Conservation (phyloP, 768 basidiomycete species). For the Auriscalpium microsporum region DNA sequence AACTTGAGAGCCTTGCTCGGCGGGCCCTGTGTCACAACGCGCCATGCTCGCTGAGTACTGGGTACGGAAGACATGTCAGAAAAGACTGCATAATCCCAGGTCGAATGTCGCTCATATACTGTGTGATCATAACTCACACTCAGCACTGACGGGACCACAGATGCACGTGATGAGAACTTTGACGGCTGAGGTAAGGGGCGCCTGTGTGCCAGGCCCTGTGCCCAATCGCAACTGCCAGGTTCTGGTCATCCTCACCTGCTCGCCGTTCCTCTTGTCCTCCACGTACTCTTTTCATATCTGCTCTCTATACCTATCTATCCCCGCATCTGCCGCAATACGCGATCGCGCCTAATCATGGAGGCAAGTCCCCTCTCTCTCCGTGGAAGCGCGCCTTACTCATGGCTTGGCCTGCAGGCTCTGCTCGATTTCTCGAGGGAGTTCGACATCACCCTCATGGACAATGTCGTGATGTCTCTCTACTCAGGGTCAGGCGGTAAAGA, state of each 20-base stretch:
- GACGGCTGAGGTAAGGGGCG: no score
- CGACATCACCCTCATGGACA: constrained; percentile 88
- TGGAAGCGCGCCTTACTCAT: constrained; percentile 7
- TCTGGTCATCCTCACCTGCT: neutral
- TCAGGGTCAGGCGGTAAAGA: constrained; percentile 68
- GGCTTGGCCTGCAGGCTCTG: constrained; percentile 51
- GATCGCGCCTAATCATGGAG: constrained; percentile 9
- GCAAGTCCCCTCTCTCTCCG: neutral
- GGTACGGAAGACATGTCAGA: neutral
- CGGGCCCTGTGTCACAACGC: constrained; percentile 18
- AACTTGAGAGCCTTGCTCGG: constrained; percentile 24
- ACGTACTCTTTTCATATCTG: neutral
- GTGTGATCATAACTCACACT: no score
- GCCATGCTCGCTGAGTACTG: constrained; percentile 19
- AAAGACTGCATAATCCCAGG: neutral
- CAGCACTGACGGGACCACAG: no score
- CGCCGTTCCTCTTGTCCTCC: neutral
- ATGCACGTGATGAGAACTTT: no score
- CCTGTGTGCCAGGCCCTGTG: neutral
- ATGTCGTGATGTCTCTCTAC: constrained; percentile 89
- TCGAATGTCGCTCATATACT: neutral
- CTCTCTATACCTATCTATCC: neutral
- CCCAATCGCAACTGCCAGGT: neutral
- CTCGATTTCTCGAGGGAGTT: constrained; percentile 93
- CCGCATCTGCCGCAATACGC: neutral